Evolutionary conservation across 805 yeast genomes (phyloP), one percentile per base, ranked within the genome.

Genomic region (Naumovozyma castellii): DNA sequence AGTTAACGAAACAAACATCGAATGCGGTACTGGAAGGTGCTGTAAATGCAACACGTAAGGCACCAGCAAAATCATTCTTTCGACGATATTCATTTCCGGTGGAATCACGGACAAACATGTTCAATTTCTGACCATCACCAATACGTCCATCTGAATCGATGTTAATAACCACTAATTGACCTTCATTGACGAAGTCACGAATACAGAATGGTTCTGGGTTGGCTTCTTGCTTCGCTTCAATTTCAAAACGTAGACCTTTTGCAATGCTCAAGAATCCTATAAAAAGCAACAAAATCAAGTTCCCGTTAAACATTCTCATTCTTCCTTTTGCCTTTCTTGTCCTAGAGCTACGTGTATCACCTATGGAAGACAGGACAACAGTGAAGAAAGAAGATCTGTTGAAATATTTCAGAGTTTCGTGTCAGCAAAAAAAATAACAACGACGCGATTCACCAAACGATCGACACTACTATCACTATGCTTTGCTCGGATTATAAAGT

Each of bases 1-100:
- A 34, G 62, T 92, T 90, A 44, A 80, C 82, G 65, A 92, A 83
- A 64, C 98, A 92, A 40, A 92, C 76, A 64, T 92, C 98, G 59
- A 92, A 78, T 2, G 95, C 84, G 33, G 90, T 80, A 45, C 80
- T 76, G 18, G 80, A 70, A 57, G 81, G 85, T 12, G 94, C 78
- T 38, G 92, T 85, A 68, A 92, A 90, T 3, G 92, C 90, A 43
- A 84, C 77, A 56, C 78, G 76, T 39, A 75, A 71, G 3, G 71
- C 71, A 25, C 90, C 94, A 16, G 76, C 77, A 51, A 92, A 71
- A 58, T 84, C 87, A 59, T 75, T 77, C 61, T 79, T 76, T 57
- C 77, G 80, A 54, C 84, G 80, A 63, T 80, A 81, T 57, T 84
- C 94, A 61, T 88, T 88, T 32, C 95, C 96, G 51, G 76, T 71